Evolutionary conservation across 192 early-diverging fungal species (phyloP).

Genomic region (Podila epigama): DNA sequence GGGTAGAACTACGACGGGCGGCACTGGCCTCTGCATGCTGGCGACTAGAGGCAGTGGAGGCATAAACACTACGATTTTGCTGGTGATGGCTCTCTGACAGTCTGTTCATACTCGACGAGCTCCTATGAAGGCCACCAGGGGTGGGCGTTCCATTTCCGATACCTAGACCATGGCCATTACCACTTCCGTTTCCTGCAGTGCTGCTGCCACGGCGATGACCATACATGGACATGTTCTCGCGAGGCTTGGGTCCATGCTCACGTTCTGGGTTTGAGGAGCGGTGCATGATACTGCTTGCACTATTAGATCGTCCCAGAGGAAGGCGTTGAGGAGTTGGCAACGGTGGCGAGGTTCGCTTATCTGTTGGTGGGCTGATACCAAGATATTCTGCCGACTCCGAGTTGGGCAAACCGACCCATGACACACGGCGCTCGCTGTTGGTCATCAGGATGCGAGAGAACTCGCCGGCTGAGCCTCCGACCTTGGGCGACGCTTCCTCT

Average conservation of each 20-base stretch:
- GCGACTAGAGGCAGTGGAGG: constrained; percentile 31
- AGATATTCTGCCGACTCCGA: background rate
- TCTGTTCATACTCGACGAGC: constrained; percentile 6
- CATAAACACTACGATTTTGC: constrained; percentile 6
- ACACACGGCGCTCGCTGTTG: constrained; percentile 45
- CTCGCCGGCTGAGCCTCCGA: constrained; percentile 41
- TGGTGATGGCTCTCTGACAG: background rate
- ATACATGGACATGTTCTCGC: constrained; percentile 28
- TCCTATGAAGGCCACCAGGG: constrained; percentile 3
- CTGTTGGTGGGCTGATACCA: constrained; percentile 9
- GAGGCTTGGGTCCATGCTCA: background rate
- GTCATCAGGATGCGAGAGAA: constrained; percentile 46
- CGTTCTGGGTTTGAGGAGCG: background rate
- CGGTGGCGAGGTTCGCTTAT: background rate
- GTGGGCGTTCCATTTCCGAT: background rate
- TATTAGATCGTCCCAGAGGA: constrained; percentile 21
- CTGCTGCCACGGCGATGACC: constrained; percentile 37
- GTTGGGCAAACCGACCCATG: constrained; percentile 37
- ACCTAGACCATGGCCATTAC: constrained; percentile 14
- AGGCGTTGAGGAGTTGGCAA: background rate
- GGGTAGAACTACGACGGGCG: constrained; percentile 33
- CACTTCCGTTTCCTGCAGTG: constrained; percentile 13
- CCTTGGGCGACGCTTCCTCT: constrained; percentile 42
- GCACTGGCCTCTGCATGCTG: constrained; percentile 23
- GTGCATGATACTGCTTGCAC: constrained; percentile 14